Percentiles rank a stretch among this genome's conserved stretches.
Conservation (phyloP, 2,329 filamentous ascomycete genomes). For the Fusarium fujikuroi region DNA sequence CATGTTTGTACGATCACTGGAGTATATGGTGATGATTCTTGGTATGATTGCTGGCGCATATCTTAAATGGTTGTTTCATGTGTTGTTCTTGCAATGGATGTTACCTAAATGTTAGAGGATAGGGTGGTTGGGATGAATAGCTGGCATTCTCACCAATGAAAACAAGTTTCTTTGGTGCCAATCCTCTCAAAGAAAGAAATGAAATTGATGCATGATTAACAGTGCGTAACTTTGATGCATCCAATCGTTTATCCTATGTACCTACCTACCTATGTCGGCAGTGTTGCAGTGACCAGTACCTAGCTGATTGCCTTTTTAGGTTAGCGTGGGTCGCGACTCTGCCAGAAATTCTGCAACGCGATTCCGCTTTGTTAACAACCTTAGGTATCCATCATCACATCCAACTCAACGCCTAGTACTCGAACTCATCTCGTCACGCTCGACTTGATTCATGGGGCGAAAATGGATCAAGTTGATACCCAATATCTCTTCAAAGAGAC, state of each 20-base stretch:
- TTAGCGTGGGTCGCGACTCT: constrained; percentile 48
- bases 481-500: constrained; percentile 86
- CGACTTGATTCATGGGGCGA: constrained; percentile 66
- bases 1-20: constrained; percentile 34
- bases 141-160: not conserved
- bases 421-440: constrained; percentile 24
- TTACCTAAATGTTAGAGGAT: not conserved
- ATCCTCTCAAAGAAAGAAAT: not conserved
- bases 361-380: constrained; percentile 37
- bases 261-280: not conserved
- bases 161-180: not conserved
- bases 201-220: not conserved
- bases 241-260: not conserved
- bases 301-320: constrained; percentile 52
- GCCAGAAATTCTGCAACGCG: constrained; percentile 51
- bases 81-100: constrained; percentile 13
- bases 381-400: constrained; percentile 22
- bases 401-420: constrained; percentile 25
- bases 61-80: constrained; percentile 18
- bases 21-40: constrained; percentile 34
- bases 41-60: constrained; percentile 50
- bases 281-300: not conserved
- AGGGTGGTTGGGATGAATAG: constrained; percentile 1
- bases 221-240: not conserved
- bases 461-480: constrained; percentile 72